Evolutionary conservation across 768 basidiomycete species (phyloP).

Genomic region (Boletales sp.): DNA sequence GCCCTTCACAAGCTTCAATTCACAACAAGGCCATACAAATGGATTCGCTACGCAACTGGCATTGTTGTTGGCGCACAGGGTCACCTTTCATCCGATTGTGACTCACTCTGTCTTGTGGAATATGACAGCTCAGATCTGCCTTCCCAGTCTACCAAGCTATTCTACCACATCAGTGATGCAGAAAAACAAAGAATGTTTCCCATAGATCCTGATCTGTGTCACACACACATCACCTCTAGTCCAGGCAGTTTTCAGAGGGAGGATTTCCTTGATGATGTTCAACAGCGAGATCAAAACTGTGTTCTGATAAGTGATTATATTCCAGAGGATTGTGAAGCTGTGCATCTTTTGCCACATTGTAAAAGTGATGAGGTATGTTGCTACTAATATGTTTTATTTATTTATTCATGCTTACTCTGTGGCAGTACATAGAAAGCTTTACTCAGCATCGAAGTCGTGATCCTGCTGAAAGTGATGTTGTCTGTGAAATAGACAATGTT

Average conservation of each 20-base stretch:
- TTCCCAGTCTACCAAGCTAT: not conserved
- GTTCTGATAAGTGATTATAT: not conserved
- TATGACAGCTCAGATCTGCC: not conserved
- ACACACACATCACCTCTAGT: not conserved
- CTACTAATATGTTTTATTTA: not conserved
- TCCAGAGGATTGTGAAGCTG: not conserved
- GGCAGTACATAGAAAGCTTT: constrained; percentile 1
- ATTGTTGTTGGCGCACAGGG: constrained; percentile 1
- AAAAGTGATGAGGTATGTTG: constrained; percentile 1
- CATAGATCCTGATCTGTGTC: not conserved
- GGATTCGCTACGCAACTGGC: constrained; percentile 7
- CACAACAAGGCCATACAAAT: not conserved
- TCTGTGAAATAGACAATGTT: not conserved
- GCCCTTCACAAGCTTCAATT: not conserved
- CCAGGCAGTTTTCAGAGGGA: no score
- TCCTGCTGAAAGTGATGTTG: not conserved
- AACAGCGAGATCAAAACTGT: not conserved
- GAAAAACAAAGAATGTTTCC: constrained; percentile 1
- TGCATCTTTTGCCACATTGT: constrained; percentile 5
- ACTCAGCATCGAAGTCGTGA: constrained; percentile 1
- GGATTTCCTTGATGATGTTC: no score
- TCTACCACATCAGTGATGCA: not conserved
- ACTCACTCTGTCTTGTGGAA: not conserved
- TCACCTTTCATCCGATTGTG: not conserved
- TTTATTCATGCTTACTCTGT: not conserved